Evolutionary conservation across 306 rosid species (phyloP).

Genomic region (Cotoneaster glaucophyllus): DNA sequence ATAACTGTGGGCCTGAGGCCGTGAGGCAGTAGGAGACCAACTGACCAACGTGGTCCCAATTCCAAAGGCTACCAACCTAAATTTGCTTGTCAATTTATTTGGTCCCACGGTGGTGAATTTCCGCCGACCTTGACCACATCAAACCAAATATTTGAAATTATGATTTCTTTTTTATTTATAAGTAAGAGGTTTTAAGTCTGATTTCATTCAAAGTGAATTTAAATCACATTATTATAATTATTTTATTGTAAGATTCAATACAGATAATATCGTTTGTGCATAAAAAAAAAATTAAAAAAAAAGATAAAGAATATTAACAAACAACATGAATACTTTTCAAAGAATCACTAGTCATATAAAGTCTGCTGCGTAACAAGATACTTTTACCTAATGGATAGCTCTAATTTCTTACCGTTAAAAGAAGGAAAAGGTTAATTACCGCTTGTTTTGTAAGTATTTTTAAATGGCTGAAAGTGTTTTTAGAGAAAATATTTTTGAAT

Average conservation of each 20-base stretch:
- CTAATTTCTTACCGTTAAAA: too few species aligned
- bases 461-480: fast-evolving
- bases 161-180: fast-evolving
- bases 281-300: too few species aligned
- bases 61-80: background rate
- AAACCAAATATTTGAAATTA: background rate
- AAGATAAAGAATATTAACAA: background rate
- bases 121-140: background rate
- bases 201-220: too few species aligned
- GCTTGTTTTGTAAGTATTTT: too few species aligned
- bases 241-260: fast-evolving
- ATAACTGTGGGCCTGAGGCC: background rate
- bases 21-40: slow-evolving; percentile 12
- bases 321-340: background rate
- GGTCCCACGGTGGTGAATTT: background rate
- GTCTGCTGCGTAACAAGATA: too few species aligned
- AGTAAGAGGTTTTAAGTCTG: fast-evolving
- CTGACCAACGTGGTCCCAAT: background rate
- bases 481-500: fast-evolving
- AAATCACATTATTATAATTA: too few species aligned
- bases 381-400: too few species aligned
- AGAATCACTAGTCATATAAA: too few species aligned
- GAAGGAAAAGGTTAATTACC: too few species aligned
- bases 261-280: too few species aligned
- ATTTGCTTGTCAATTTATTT: background rate